Conservation (phyloP, 1,284 basidiomycete genomes). For the Cryptococcus floricola region DNA sequence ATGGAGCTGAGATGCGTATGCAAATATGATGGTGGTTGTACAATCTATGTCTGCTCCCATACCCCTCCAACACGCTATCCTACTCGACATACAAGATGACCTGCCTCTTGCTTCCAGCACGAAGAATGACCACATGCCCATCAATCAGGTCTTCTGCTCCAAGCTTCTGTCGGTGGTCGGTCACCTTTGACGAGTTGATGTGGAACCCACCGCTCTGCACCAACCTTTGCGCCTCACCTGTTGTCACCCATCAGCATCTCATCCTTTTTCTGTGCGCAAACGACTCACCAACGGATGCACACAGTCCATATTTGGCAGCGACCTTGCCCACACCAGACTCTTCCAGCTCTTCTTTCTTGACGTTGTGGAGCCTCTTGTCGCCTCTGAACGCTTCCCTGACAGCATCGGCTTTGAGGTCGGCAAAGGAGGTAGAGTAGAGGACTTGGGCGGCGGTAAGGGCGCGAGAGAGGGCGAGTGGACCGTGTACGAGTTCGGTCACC, state of each 20-base stretch:
- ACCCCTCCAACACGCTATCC: neutral
- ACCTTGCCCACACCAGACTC: slow-evolving; percentile 58
- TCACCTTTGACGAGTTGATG: slow-evolving; percentile 54
- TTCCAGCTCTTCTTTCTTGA: slow-evolving; percentile 52
- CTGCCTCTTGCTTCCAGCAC: slow-evolving; percentile 71
- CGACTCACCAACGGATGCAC: slow-evolving; percentile 58
- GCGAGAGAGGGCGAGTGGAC: slow-evolving; percentile 52
- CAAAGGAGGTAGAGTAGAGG: slow-evolving; percentile 58
- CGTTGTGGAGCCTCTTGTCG: slow-evolving; percentile 58
- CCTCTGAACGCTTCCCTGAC: slow-evolving; percentile 58
- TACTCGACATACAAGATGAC: slow-evolving; percentile 56
- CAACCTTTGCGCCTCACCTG: slow-evolving; percentile 56
- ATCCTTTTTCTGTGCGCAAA: neutral
- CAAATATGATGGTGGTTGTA: neutral
- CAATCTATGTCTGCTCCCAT: neutral
- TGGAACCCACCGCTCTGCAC: slow-evolving; percentile 56
- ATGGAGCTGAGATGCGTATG: neutral
- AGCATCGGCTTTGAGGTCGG: slow-evolving; percentile 53
- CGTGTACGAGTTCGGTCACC: slow-evolving; percentile 82
- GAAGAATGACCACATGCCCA: slow-evolving; percentile 61
- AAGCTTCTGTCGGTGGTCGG: slow-evolving; percentile 46
- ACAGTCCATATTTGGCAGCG: slow-evolving; percentile 55
- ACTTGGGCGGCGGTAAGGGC: slow-evolving; percentile 62
- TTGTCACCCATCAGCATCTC: neutral
- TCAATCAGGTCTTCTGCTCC: slow-evolving; percentile 59